These are phyloP conservation scores for Fraxinus dipetala DNA, from an alignment of 305 asterid genomes.

Conservation along the genomic window DNA sequence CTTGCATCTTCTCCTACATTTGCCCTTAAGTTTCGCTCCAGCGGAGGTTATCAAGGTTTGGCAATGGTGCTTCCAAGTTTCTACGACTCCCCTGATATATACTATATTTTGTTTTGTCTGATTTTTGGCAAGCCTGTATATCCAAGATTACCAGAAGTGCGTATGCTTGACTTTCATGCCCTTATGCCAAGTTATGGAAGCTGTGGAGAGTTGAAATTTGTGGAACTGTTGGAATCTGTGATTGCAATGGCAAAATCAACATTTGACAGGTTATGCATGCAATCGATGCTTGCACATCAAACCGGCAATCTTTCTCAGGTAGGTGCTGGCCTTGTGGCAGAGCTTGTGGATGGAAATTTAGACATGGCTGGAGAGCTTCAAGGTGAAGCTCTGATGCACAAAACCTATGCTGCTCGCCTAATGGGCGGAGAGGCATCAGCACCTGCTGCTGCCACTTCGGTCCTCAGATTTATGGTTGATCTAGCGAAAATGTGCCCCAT, in stretches of 20 bases:
- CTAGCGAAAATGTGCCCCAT: slow-evolving; percentile 96
- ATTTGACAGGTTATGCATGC: slow-evolving; percentile 85
- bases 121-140: slow-evolving; percentile 96
- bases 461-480: slow-evolving; percentile 98
- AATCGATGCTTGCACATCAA: slow-evolving; percentile 84
- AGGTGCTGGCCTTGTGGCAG: slow-evolving; percentile 94
- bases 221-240: slow-evolving; percentile 85
- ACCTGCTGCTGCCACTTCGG: slow-evolving; percentile 98
- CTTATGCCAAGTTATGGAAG: slow-evolving; percentile 89
- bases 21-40: slow-evolving; percentile 86
- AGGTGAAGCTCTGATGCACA: slow-evolving; percentile 99
- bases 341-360: slow-evolving; percentile 77
- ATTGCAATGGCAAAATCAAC: slow-evolving; percentile 98
- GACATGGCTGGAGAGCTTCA: slow-evolving; percentile 97
- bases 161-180: slow-evolving; percentile 96
- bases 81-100: slow-evolving; percentile 97
- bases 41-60: slow-evolving; percentile 98
- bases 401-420: slow-evolving; percentile 98
- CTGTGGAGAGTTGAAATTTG: slow-evolving; percentile 73
- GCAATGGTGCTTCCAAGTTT: slow-evolving; percentile 93
- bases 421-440: slow-evolving; percentile 99
- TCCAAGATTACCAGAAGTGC: slow-evolving; percentile 99
- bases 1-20: slow-evolving; percentile 95
- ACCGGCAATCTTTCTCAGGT: slow-evolving; percentile 87
- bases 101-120: slow-evolving; percentile 92